phyloP scores from a whole-genome alignment of 1,284 basidiomycete genomes.

The Pseudozyma hubeiensis region DNA sequence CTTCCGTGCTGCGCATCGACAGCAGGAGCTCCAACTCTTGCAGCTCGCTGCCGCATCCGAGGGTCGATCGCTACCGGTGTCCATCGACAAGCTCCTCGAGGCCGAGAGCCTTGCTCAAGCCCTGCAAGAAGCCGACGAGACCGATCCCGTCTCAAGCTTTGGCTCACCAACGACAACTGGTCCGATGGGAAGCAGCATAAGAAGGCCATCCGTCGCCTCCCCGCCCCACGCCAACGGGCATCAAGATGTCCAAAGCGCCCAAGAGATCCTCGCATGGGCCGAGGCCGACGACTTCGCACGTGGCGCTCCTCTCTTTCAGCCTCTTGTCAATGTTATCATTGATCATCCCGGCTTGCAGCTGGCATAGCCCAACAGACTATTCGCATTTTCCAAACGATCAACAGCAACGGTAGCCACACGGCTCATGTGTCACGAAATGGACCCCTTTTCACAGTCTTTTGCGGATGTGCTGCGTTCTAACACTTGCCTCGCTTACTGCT shows the following conservation, averaged over 20 bases:
- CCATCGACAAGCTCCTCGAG: slow-evolving; percentile 47
- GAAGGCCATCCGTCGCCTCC: slow-evolving; percentile 9
- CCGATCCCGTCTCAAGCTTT: neutral
- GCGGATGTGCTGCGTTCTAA: too few species aligned
- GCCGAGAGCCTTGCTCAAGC: slow-evolving; percentile 47
- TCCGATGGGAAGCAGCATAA: neutral
- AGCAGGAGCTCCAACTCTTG: slow-evolving; percentile 37
- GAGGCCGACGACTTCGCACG: slow-evolving; percentile 53
- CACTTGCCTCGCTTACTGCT: too few species aligned
- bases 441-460: too few species aligned
- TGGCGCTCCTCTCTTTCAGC: slow-evolving; percentile 48
- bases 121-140: slow-evolving; percentile 30
- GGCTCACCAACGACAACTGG: slow-evolving; percentile 11
- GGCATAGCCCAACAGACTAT: neutral
- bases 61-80: slow-evolving; percentile 44
- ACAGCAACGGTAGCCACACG: neutral
- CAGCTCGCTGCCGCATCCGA: slow-evolving; percentile 26
- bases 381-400: neutral
- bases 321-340: slow-evolving; percentile 44
- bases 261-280: slow-evolving; percentile 43
- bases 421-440: neutral
- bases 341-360: slow-evolving; percentile 26
- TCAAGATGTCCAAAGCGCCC: neutral
- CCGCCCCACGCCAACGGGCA: slow-evolving; percentile 1
- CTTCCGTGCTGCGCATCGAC: slow-evolving; percentile 24